A percentile compares a stretch with the other conserved stretches of the same genome.
Evolutionary conservation across 768 basidiomycete species (phyloP).

Genomic region (Suillus spraguei): DNA sequence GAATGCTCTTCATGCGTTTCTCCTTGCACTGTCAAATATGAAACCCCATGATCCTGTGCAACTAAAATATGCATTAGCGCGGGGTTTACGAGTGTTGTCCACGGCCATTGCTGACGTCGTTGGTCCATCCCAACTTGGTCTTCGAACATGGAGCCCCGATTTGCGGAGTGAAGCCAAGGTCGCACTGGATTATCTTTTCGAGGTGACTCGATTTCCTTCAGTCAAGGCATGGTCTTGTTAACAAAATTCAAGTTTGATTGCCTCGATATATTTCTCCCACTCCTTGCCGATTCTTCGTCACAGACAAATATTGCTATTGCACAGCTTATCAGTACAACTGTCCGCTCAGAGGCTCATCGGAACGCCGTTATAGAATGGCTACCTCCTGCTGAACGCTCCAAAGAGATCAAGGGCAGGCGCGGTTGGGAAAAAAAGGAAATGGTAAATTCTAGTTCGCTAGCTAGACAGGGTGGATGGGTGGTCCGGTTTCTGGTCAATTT

Average conservation of each 20-base stretch:
- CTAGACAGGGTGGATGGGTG: constrained; percentile 60
- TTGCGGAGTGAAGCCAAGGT: constrained; percentile 54
- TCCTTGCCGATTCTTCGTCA: constrained; percentile 48
- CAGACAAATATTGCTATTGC: constrained; percentile 54
- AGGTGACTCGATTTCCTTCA: constrained; percentile 39
- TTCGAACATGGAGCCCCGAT: constrained; percentile 38
- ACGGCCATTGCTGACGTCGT: constrained; percentile 65
- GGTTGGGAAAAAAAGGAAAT: constrained; percentile 73
- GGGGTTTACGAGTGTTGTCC: constrained; percentile 63
- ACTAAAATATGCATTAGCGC: constrained; percentile 59
- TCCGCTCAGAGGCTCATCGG: constrained; percentile 55
- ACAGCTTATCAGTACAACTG: constrained; percentile 55
- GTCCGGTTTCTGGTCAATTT: constrained; percentile 51
- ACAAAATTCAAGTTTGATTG: constrained; percentile 47
- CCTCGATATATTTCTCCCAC: constrained; percentile 68
- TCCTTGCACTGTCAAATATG: constrained; percentile 61
- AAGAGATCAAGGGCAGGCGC: constrained; percentile 58
- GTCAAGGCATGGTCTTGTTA: not conserved
- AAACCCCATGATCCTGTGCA: constrained; percentile 36
- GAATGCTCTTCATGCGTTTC: constrained; percentile 59
- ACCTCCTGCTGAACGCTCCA: constrained; percentile 55
- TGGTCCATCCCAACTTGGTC: constrained; percentile 70
- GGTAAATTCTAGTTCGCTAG: constrained; percentile 38
- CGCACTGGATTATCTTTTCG: constrained; percentile 62
- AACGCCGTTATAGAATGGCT: constrained; percentile 60